These are phyloP conservation scores for Candida loeiensis DNA, from an alignment of 805 yeast species.

Conservation along the genomic window DNA sequence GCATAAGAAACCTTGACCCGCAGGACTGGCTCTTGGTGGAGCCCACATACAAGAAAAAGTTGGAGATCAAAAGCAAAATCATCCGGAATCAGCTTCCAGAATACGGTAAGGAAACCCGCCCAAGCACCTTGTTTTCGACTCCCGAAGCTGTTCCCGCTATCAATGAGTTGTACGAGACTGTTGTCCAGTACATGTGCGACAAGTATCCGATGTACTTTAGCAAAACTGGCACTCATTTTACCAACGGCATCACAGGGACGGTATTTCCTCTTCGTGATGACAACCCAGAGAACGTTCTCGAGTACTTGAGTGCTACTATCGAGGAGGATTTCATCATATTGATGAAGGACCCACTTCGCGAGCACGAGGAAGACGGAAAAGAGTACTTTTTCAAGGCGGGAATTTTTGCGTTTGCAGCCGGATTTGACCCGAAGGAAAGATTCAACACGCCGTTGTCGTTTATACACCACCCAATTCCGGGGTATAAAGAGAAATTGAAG, in stretches of 20 bases:
- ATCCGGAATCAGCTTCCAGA: constrained; percentile 31
- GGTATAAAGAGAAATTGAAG: constrained; percentile 37
- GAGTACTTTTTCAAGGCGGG: constrained; percentile 44
- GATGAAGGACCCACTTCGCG: constrained; percentile 29
- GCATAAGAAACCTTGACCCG: constrained; percentile 35
- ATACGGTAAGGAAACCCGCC: constrained; percentile 28
- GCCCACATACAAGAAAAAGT: constrained; percentile 25
- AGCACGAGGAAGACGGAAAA: constrained; percentile 26
- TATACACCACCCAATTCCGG: constrained; percentile 42
- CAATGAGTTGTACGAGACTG: constrained; percentile 32
- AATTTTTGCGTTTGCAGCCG: constrained; percentile 44
- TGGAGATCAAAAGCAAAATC: constrained; percentile 27
- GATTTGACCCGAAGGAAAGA: constrained; percentile 37
- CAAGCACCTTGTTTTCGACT: constrained; percentile 29
- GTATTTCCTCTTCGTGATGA: constrained; percentile 12
- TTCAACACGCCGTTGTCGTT: constrained; percentile 36
- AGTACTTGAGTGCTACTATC: constrained; percentile 26
- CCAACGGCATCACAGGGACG: constrained; percentile 23
- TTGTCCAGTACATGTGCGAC: constrained; percentile 29
- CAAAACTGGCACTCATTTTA: constrained; percentile 15
- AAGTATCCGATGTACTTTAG: constrained; percentile 39
- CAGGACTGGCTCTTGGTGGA: constrained; percentile 43
- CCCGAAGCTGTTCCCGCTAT: constrained; percentile 35
- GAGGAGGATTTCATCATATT: constrained; percentile 42
- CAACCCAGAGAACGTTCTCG: constrained; percentile 17